Percentiles rank a stretch among this genome's conserved stretches.
Evolutionary conservation across 345 rosid genomes (phyloP).

Genomic region (Turnera subulata): DNA sequence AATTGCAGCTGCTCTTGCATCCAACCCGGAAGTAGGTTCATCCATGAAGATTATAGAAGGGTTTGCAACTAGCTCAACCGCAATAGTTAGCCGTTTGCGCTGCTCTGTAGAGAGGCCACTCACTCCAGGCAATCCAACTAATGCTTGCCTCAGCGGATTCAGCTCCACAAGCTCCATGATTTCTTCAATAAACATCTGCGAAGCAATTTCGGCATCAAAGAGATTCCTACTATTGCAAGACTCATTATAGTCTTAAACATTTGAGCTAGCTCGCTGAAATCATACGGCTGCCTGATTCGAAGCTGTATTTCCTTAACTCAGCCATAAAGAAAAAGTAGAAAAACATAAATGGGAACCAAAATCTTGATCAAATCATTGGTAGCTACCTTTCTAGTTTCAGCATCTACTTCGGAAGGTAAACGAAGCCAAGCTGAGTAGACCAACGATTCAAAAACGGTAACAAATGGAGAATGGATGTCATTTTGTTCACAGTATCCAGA

Average conservation of each 20-base stretch:
- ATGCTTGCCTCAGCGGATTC: conserved; percentile 48
- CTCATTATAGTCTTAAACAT: too few species aligned
- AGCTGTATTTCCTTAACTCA: too few species aligned
- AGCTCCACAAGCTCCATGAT: conserved; percentile 93
- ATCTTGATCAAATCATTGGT: background rate
- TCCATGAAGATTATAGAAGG: conserved; percentile 96
- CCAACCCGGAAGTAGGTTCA: conserved; percentile 97
- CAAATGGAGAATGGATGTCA: conserved; percentile 77
- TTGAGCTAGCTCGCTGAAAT: background rate
- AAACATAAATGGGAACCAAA: too few species aligned
- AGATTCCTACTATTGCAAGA: background rate
- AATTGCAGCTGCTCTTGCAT: conserved; percentile 95
- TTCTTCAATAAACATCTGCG: conserved; percentile 49
- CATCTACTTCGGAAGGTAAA: conserved; percentile 41
- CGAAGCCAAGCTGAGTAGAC: conserved; percentile 80
- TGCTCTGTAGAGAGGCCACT: conserved; percentile 85
- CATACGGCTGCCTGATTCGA: too few species aligned
- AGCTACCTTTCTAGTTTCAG: conserved; percentile 47
- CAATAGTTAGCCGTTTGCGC: conserved; percentile 84
- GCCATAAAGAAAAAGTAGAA: too few species aligned
- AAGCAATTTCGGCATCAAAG: background rate
- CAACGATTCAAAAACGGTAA: conserved; percentile 70
- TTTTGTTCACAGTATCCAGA: conserved; percentile 80
- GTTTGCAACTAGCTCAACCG: conserved; percentile 93
- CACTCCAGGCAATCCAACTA: conserved; percentile 83